These are phyloP conservation scores for Wickerhamomyces canadensis DNA, from an alignment of 805 yeast species.

Conservation along the genomic window DNA sequence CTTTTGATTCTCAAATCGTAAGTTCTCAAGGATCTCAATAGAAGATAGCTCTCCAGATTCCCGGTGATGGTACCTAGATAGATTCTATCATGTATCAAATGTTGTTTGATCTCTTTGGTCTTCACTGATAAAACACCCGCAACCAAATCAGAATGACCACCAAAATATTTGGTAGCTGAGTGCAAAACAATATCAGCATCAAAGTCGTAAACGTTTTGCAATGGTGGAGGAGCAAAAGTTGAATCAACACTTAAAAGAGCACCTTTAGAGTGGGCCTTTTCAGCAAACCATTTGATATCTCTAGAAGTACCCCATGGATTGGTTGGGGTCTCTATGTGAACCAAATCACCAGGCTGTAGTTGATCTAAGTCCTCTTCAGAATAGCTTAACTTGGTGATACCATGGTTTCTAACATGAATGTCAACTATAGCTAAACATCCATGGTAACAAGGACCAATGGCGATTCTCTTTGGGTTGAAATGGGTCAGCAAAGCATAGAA, in stretches of 20 bases:
- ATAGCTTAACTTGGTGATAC: slow-evolving; percentile 44
- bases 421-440: slow-evolving; percentile 74
- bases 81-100: slow-evolving; percentile 57
- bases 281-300: slow-evolving; percentile 59
- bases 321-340: slow-evolving; percentile 84
- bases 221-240: slow-evolving; percentile 92
- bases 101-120: slow-evolving; percentile 37
- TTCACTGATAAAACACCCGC: slow-evolving; percentile 79
- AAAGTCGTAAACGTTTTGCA: slow-evolving; percentile 71
- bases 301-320: slow-evolving; percentile 73
- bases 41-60: slow-evolving; percentile 67
- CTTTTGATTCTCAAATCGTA: slow-evolving; percentile 62
- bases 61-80: slow-evolving; percentile 76
- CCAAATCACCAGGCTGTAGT: slow-evolving; percentile 56
- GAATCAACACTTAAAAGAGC: slow-evolving; percentile 73
- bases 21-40: slow-evolving; percentile 78
- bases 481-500: slow-evolving; percentile 69
- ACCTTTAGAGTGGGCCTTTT: slow-evolving; percentile 70
- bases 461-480: slow-evolving; percentile 66
- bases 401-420: slow-evolving; percentile 55
- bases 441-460: slow-evolving; percentile 78
- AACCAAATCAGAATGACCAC: slow-evolving; percentile 90
- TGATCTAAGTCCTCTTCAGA: slow-evolving; percentile 42
- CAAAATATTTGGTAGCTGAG: slow-evolving; percentile 89
- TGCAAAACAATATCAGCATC: slow-evolving; percentile 91